These are phyloP conservation scores for Chalciporus piperatus DNA, from an alignment of 768 basidiomycete species.

Conservation along the genomic window DNA sequence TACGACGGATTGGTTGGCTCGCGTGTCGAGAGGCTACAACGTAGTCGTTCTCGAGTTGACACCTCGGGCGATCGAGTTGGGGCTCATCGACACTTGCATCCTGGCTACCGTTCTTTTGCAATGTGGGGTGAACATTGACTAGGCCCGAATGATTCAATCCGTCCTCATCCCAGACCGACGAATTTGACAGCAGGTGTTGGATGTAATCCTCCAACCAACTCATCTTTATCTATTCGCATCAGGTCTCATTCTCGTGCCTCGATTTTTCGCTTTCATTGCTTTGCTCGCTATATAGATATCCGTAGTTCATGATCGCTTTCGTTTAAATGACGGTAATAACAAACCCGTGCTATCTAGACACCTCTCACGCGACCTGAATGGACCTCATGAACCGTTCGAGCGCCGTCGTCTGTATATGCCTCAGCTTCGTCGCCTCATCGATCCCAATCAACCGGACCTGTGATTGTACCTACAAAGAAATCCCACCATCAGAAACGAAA, in stretches of 20 bases:
- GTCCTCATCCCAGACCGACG: no score
- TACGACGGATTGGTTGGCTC: slow-evolving; percentile 42
- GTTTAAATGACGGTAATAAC: slow-evolving; percentile 23
- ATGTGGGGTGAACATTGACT: slow-evolving; percentile 64
- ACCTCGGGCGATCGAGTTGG: slow-evolving; percentile 50
- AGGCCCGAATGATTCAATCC: background rate
- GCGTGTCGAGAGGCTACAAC: slow-evolving; percentile 45
- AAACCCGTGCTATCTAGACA: slow-evolving; percentile 2
- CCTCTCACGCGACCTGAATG: slow-evolving; percentile 38
- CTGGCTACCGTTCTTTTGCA: slow-evolving; percentile 55
- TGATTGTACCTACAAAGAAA: slow-evolving; percentile 36
- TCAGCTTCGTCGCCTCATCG: slow-evolving; percentile 57
- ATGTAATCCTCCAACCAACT: no score
- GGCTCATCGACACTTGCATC: slow-evolving; percentile 50
- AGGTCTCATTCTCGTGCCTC: background rate
- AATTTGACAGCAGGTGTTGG: no score
- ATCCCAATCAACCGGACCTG: slow-evolving; percentile 45
- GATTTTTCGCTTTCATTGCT: no score
- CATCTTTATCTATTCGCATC: background rate
- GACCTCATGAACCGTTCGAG: slow-evolving; percentile 64
- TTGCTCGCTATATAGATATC: no score
- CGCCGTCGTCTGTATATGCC: slow-evolving; percentile 62
- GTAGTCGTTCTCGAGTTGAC: slow-evolving; percentile 54
- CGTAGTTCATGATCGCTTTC: background rate
- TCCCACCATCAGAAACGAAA: no score